Base-by-base conservation (phyloP, 1,284 basidiomycete genomes). In the Cutaneotrichosporon sp. region DNA sequence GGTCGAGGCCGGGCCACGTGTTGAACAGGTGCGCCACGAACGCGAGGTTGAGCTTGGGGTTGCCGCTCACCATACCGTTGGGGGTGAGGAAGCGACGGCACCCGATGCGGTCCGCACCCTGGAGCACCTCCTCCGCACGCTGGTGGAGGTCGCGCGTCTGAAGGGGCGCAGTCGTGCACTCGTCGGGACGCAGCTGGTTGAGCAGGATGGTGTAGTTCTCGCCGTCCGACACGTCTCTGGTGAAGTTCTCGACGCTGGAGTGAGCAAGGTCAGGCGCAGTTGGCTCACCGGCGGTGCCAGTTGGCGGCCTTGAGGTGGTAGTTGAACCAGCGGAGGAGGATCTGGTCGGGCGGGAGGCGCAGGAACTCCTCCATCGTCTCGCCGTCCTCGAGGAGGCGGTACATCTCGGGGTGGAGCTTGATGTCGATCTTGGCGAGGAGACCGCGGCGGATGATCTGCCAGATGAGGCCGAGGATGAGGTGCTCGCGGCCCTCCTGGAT, bases 1-100 rank as follows among this genome's bases (percentile, higher is more conserved):
- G 95, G 67, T 86, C 94, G 31, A 95, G 87, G 0, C 93, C 91
- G 0, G 95, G 95, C 82, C 92, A 89, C 2, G 92, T 98, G 84
- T 99, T 99, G 87, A 99, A 99, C 58, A 99, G 85, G 80, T 97
- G 95, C 52, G 97, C 95, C 59, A 98, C 95, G 78, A 98, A 99
- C 4, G 97, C 95, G 63, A 99, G 88, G 81, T 99, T 99, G 52
- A 99, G 85, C 75, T 95, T 94, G n/a, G 94, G 94, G 78, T 99
- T 99, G 20, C 97, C 95, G 5, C 92, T 82, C 24, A 97, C 86
- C 68, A 99, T 88, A 18, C 95, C 91, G 24, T 91, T 89, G 0
- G 92, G 87, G 0, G 95, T 95, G 34, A 99, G 84, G 83, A 97
- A 99, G 77, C 97, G 97, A 68, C 95, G 86, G 82, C 95, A 98